A percentile compares a stretch with the other conserved stretches of the same genome.
Conservation (phyloP, 495 filamentous ascomycete genomes). For the Neurospora tetraspora region DNA sequence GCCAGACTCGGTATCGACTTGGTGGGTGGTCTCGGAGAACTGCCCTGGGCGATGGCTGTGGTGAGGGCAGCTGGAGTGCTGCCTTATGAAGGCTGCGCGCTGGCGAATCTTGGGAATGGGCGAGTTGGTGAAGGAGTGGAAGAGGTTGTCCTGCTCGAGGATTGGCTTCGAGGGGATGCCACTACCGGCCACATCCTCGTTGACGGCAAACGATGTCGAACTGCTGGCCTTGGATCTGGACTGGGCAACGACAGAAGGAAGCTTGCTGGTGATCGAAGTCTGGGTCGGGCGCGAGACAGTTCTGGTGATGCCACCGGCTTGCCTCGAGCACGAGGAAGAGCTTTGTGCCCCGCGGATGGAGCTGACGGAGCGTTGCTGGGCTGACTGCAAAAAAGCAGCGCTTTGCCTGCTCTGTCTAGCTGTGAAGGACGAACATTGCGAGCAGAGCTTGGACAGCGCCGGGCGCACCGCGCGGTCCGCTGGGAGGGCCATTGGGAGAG, state of each 20-base stretch:
- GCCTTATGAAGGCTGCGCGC: conserved; percentile 79
- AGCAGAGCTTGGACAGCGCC: conserved; percentile 18
- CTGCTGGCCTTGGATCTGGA: conserved; percentile 2
- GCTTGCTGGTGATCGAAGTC: conserved; percentile 6
- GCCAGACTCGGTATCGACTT: conserved; percentile 26
- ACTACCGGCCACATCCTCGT: background rate
- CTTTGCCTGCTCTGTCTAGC: conserved; percentile 3
- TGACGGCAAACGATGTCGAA: background rate
- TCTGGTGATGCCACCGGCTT: background rate
- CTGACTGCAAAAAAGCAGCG: conserved; percentile 12
- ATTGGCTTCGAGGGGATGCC: conserved; percentile 24
- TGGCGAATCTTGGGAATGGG: conserved; percentile 74
- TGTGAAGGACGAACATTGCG: conserved; percentile 18
- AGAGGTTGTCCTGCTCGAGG: conserved; percentile 72
- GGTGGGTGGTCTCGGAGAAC: conserved; percentile 38
- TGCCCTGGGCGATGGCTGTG: conserved; percentile 66
- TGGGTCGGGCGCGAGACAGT: background rate
- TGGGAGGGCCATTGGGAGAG: conserved; percentile 14
- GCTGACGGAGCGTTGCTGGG: conserved; percentile 7
- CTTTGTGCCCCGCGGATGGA: conserved; percentile 4
- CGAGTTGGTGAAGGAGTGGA: conserved; percentile 82
- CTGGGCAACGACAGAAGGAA: conserved; percentile 13
- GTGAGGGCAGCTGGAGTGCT: conserved; percentile 87
- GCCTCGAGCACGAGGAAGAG: background rate
- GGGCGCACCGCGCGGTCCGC: conserved; percentile 21